These are phyloP conservation scores for Gnaphalium uliginosum DNA, from an alignment of 129 eudicot species.

Conservation along the genomic window DNA sequence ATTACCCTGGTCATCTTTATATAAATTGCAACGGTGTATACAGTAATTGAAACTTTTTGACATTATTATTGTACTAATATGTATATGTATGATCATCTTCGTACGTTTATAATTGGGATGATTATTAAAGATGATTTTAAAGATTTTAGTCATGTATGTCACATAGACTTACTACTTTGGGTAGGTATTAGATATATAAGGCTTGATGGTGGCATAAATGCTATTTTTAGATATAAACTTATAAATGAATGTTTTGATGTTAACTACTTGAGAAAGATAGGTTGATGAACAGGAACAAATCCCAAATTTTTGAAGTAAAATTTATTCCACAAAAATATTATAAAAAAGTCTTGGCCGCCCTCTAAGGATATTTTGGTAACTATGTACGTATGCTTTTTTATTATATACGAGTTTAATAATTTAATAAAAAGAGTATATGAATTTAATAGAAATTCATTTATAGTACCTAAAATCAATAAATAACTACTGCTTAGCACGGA, in stretches of 20 bases:
- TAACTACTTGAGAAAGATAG: not conserved
- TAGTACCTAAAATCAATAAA: too few species aligned
- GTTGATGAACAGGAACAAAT: not conserved
- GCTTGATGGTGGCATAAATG: not conserved
- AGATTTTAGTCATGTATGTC: not conserved
- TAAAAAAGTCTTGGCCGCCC: not conserved
- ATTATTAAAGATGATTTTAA: not conserved
- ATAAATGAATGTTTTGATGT: not conserved
- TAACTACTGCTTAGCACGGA: too few species aligned
- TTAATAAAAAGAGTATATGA: too few species aligned
- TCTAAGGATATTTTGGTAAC: too few species aligned
- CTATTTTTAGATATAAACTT: not conserved
- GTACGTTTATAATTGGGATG: not conserved
- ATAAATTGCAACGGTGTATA: too few species aligned
- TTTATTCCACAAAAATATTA: not conserved
- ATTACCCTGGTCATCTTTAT: too few species aligned
- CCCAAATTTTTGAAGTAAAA: not conserved
- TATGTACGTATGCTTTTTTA: too few species aligned
- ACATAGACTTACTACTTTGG: not conserved
- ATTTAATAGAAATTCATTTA: too few species aligned
- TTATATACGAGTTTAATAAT: too few species aligned
- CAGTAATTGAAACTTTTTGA: too few species aligned
- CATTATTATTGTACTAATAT: too few species aligned
- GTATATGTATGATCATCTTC: not conserved
- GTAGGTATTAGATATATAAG: not conserved